phyloP scores from a whole-genome alignment of 2,329 filamentous ascomycete genomes.

The Graphilbum ipis-grandicollis region DNA sequence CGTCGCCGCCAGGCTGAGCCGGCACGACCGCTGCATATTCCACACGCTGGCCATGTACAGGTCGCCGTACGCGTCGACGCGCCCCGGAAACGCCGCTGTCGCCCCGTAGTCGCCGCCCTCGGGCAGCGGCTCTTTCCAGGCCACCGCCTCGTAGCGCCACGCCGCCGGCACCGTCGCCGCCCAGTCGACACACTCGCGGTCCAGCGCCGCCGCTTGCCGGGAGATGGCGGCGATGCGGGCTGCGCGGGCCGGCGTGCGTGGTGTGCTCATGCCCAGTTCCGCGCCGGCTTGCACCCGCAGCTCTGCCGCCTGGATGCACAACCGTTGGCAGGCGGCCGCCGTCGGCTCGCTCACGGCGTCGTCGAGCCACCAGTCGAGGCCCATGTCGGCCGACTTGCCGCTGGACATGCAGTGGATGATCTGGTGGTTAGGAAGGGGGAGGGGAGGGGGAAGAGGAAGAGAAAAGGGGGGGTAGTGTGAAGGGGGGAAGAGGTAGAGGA shows the following conservation, averaged over 20 bases:
- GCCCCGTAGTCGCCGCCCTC: slow-evolving; percentile 31
- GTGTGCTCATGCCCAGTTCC: slow-evolving; percentile 24
- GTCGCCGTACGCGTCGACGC: slow-evolving; percentile 41
- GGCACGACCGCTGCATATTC: slow-evolving; percentile 35
- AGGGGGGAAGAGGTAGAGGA: too few species aligned
- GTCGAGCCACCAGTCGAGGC: slow-evolving; percentile 40
- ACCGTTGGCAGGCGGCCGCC: slow-evolving; percentile 28
- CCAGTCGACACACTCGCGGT: slow-evolving; percentile 35
- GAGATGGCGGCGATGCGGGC: slow-evolving; percentile 34
- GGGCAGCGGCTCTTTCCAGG: slow-evolving; percentile 37
- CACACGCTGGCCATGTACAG: slow-evolving; percentile 40
- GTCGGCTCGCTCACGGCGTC: slow-evolving; percentile 31
- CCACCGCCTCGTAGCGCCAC: slow-evolving; percentile 33
- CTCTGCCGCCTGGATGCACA: slow-evolving; percentile 36
- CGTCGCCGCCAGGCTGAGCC: slow-evolving; percentile 36
- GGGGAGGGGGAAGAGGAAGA: too few species aligned
- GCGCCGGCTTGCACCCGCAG: slow-evolving; percentile 35
- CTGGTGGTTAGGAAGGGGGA: slow-evolving; percentile 16
- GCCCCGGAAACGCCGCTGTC: slow-evolving; percentile 41
- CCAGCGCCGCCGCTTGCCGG: slow-evolving; percentile 30
- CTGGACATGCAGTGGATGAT: slow-evolving; percentile 39
- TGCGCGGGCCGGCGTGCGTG: slow-evolving; percentile 30
- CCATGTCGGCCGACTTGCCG: slow-evolving; percentile 33
- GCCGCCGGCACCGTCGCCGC: slow-evolving; percentile 28
- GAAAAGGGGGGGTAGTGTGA: too few species aligned